These are phyloP conservation scores for Eucommia ulmoides DNA, from an alignment of 257 asterid genomes.

Conservation along the genomic window DNA sequence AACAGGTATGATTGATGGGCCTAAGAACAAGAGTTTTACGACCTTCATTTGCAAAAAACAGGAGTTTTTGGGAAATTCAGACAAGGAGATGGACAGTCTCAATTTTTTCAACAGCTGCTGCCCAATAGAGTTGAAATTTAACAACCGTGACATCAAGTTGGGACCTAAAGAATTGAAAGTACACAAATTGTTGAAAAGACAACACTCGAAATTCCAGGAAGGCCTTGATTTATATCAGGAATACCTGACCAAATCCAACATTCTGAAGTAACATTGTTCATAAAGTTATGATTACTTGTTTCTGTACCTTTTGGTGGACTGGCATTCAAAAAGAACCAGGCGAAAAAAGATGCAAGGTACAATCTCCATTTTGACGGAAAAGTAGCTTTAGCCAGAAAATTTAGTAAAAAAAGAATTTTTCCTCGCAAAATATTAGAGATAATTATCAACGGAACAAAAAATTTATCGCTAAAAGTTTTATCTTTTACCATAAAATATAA, in stretches of 20 bases:
- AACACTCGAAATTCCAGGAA: slow-evolving; percentile 33
- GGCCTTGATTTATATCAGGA: slow-evolving; percentile 36
- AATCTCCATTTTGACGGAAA: too few relatives aligned
- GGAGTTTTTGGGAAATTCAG: slow-evolving; percentile 14
- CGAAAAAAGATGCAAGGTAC: too few relatives aligned
- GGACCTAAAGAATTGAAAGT: slow-evolving; percentile 36
- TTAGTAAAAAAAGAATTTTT: too few relatives aligned
- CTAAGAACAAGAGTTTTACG: slow-evolving; percentile 18
- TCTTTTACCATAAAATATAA: too few relatives aligned
- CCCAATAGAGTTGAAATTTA: slow-evolving; percentile 43
- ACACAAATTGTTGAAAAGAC: slow-evolving; percentile 30
- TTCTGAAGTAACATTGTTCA: background rate
- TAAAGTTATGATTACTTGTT: too few relatives aligned
- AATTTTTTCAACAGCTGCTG: slow-evolving; percentile 49
- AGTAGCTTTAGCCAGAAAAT: too few relatives aligned
- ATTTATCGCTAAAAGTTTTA: too few relatives aligned
- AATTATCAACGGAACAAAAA: too few relatives aligned
- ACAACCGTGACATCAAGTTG: slow-evolving; percentile 9
- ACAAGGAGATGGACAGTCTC: slow-evolving; percentile 22
- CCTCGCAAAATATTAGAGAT: too few relatives aligned
- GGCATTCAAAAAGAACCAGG: too few relatives aligned
- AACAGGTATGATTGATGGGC: slow-evolving; percentile 6
- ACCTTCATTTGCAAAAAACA: slow-evolving; percentile 33
- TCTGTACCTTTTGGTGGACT: too few relatives aligned
- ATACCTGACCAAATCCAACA: slow-evolving; percentile 15